Conservation (phyloP, 345 rosid species). For the Litchi chinensis region DNA sequence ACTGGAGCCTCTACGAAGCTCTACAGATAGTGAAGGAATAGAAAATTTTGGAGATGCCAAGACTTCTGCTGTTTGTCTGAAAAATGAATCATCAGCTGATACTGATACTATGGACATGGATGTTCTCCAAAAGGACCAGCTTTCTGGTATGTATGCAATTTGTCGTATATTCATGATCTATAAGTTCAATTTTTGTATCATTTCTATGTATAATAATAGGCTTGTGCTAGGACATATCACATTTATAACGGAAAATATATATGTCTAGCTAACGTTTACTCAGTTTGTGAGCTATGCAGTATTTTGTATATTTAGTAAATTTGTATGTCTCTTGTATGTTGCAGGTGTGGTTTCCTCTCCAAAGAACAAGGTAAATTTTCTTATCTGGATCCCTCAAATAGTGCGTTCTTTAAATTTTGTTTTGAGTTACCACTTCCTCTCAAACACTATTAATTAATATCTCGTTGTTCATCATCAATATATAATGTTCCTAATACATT, state of each 20-base stretch:
- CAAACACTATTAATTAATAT: not conserved
- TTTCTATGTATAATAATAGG: not conserved
- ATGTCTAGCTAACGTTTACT: not conserved
- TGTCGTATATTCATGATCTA: not conserved
- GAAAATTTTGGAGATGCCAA: conserved; percentile 32
- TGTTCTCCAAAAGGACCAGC: conserved; percentile 37
- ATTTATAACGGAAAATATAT: not conserved
- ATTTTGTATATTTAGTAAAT: conserved; percentile 22
- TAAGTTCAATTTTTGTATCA: not conserved
- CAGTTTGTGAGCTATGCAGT: not conserved
- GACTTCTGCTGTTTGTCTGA: conserved; percentile 29
- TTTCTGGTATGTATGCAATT: conserved; percentile 43
- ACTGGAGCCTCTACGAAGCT: conserved; percentile 60
- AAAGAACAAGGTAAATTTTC: conserved; percentile 52
- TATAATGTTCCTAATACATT: not conserved
- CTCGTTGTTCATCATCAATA: not conserved
- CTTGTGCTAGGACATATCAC: not conserved
- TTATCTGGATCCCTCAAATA: conserved; percentile 1
- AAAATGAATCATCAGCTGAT: conserved; percentile 69
- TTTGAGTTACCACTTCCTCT: not conserved
- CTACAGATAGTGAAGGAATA: conserved; percentile 47
- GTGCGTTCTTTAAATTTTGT: not conserved
- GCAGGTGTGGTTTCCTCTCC: conserved; percentile 57
- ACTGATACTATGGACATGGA: conserved; percentile 76
- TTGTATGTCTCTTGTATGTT: conserved; percentile 25